Base-by-base conservation (phyloP, 2,329 filamentous ascomycete genomes). In the Hysterium pulicare region DNA sequence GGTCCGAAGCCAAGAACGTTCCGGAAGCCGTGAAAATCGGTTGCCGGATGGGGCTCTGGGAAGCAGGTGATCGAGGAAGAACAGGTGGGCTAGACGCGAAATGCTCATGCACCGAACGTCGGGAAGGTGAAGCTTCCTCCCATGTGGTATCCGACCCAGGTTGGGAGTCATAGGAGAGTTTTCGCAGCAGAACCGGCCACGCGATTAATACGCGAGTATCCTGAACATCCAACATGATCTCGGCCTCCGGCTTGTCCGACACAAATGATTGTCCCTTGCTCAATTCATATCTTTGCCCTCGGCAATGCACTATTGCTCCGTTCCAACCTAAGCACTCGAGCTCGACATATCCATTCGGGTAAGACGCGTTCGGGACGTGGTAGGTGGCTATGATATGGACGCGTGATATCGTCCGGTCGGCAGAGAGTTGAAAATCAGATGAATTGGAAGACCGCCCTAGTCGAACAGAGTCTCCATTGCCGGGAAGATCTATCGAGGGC, bases 271-370 rank as follows among this genome's bases (percentile, higher is more conserved):
- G 90, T 15, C 87, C 89, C 71, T 95, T 96, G 50, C 75, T 77
- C 58, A 98, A 70, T 53, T 95, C 88, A 75, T 87, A 91, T 3
- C 88, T 86, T 53, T 84, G 83, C 43, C 89, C 89, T 68, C 91
- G 86, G 72, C 89, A 96, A 70, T 95, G 90, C 54, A 98, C 71
- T 72, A 89, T 95, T 52, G 93, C 76, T 13, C 93, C 93, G 66
- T 98, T 98, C 91, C 91, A 97, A 17, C 93, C 93, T 59, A 86
- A 81, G 74, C 93, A 98, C 58, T 88, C 78, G 56, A 98, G 86
- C 67, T 95, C 87, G 35, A 98, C 81, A 66, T 82, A 84, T 64
- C 86, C 87, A 48, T 82, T 77, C 54, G 87, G 82, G 56, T 87
- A 77, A 4, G 79, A 78, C 42, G 79, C 76, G 16, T 77, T 71